Evolutionary conservation across 257 asterid genomes (phyloP), one percentile per base, ranked within the genome.

Genomic region (Leonotis leonurus): DNA sequence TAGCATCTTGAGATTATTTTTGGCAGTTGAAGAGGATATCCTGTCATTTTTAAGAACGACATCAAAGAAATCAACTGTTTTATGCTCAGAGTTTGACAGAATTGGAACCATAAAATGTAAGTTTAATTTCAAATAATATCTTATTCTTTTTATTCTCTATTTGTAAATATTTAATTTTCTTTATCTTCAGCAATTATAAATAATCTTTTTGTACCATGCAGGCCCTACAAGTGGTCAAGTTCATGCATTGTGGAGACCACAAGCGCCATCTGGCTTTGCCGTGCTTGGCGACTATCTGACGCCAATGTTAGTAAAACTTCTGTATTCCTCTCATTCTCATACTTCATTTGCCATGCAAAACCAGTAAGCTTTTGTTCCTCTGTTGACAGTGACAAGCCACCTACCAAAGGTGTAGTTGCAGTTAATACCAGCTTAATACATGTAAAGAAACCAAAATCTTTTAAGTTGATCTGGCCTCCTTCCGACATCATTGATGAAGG

Each of bases 251-350:
- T 92, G 99, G 99, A 85, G 97, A 82, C 91, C 99, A 65, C 96
- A 89, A 29, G 99, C 92, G 44, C 99, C 99, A 20, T 81, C 95
- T 53, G 99, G 99, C 74, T 92, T 84, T 82, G 97, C 88, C 37
- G 73, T 82, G 50, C 89, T 92, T 8, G 97, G 97, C 37, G 99
- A 92, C 83, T 89, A 86, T 85, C 74, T 92, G 69, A 92, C 99
- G 26, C 99, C 99, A 64, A 62, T 71, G 99, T 92, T 62, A 75
- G 99, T 80, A 73, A 69, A 35, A 72, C 32, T 48, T 70, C 26
- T 60, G 27, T 46, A 45, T 37, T 70, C 18, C 45, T 64, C 62
- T 18, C 17, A 60, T 62, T 50, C 61, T 65, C 40, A 36, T 69
- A 45, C 56, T 43, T 70, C 27, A 17, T 36, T 43, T 63, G 53